These are phyloP conservation scores for Trichoderma simmonsii DNA, from an alignment of 2,329 filamentous ascomycete species.

Conservation along the genomic window DNA sequence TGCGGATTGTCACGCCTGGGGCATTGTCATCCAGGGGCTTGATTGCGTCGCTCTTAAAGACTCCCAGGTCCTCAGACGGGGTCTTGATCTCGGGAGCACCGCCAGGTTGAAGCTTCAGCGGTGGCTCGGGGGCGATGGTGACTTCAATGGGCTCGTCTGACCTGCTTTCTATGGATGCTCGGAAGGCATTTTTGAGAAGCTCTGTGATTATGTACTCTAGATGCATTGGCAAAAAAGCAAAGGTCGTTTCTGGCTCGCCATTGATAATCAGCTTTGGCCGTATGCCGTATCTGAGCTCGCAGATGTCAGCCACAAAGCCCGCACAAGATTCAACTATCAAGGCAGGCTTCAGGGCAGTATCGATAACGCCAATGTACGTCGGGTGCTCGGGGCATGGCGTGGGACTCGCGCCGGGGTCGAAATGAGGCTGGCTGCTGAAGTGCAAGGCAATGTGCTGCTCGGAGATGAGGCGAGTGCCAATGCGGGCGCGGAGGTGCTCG, in stretches of 20 bases:
- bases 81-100: slow-evolving; percentile 30
- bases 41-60: slow-evolving; percentile 47
- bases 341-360: slow-evolving; percentile 81
- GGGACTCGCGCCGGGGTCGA: slow-evolving; percentile 51
- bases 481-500: slow-evolving; percentile 87
- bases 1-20: slow-evolving; percentile 89
- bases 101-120: slow-evolving; percentile 31
- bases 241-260: slow-evolving; percentile 81
- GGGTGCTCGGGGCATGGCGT: slow-evolving; percentile 51
- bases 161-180: slow-evolving; percentile 84
- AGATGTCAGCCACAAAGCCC: slow-evolving; percentile 90
- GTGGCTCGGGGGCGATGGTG: slow-evolving; percentile 75
- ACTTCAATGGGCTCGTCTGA: slow-evolving; percentile 82
- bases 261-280: slow-evolving; percentile 77
- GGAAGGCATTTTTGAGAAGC: slow-evolving; percentile 93
- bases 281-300: slow-evolving; percentile 91
- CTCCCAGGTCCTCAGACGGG: slow-evolving; percentile 39
- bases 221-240: slow-evolving; percentile 93
- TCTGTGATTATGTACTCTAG: slow-evolving; percentile 97
- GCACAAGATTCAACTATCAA: slow-evolving; percentile 80
- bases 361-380: slow-evolving; percentile 90
- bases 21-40: slow-evolving; percentile 60
- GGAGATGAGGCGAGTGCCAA: slow-evolving; percentile 88
- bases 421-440: slow-evolving; percentile 65
- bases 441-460: slow-evolving; percentile 97